Evolutionary conservation across 345 rosid genomes (phyloP).

Genomic region (Syzygium aromaticum): DNA sequence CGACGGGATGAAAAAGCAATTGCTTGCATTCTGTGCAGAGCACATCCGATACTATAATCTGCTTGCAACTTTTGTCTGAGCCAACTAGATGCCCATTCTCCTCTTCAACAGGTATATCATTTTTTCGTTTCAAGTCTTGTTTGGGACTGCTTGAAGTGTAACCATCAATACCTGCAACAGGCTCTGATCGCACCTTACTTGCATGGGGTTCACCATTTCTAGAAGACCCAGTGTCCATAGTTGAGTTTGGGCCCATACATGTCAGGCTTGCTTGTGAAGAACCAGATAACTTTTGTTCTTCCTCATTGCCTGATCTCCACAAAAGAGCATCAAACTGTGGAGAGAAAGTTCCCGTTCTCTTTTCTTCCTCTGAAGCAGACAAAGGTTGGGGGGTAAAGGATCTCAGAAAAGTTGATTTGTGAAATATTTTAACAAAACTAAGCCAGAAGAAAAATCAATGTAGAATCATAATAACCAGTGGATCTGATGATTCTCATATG

Average conservation of each 20-base stretch:
- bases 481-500: background rate
- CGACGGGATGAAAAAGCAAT: slow-evolving; percentile 48
- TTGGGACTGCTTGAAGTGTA: background rate
- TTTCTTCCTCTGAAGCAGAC: slow-evolving; percentile 54
- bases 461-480: background rate
- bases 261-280: background rate
- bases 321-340: slow-evolving; percentile 40
- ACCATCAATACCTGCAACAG: background rate
- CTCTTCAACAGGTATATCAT: background rate
- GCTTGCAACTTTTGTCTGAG: slow-evolving; percentile 9
- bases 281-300: background rate
- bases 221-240: slow-evolving; percentile 3
- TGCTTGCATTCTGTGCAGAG: slow-evolving; percentile 67
- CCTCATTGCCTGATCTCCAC: background rate
- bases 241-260: background rate
- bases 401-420: background rate
- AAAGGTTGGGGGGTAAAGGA: background rate
- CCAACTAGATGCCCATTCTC: slow-evolving; percentile 2
- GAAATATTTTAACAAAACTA: background rate
- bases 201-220: slow-evolving; percentile 14
- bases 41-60: slow-evolving; percentile 38
- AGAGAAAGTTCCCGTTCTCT: slow-evolving; percentile 17
- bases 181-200: slow-evolving; percentile 2
- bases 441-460: background rate
- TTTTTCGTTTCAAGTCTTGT: background rate